Percentiles rank a stretch among this genome's conserved stretches.
Conservation (phyloP, 495 filamentous ascomycete genomes). For the Neurospora hispaniola region DNA sequence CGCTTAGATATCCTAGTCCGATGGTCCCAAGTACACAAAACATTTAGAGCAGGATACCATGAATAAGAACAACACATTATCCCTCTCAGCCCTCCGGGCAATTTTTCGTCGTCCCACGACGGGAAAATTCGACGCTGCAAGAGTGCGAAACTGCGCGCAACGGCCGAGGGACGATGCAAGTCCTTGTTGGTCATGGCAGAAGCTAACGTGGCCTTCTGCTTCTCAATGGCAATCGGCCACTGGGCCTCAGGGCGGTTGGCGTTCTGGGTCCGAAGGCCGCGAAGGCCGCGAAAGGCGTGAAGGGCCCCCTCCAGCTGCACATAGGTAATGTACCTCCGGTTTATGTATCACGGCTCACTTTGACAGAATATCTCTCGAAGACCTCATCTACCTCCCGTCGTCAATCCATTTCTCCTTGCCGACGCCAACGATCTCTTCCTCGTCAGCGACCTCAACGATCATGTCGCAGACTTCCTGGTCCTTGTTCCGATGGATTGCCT, state of each 20-base stretch:
- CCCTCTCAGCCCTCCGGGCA: background rate
- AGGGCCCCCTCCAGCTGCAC: conserved; percentile 54
- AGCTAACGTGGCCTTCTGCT: conserved; percentile 27
- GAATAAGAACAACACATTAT: background rate
- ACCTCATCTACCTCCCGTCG: conserved; percentile 35
- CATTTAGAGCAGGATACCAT: background rate
- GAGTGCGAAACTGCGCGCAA: background rate
- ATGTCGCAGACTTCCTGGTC: conserved; percentile 54
- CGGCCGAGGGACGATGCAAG: conserved; percentile 37
- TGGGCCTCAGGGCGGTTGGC: conserved; percentile 32
- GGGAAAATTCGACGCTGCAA: background rate
- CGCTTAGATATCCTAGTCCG: too few species aligned
- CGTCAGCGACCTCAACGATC: conserved; percentile 50
- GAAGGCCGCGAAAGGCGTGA: background rate
- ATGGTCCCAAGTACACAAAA: background rate
- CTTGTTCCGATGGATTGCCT: background rate
- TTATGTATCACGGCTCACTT: conserved; percentile 40
- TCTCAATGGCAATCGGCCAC: conserved; percentile 68
- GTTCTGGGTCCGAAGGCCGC: conserved; percentile 46
- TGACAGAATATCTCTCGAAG: conserved; percentile 50
- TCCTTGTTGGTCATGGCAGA: conserved; percentile 61
- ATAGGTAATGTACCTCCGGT: conserved; percentile 33
- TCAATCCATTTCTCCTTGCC: conserved; percentile 12
- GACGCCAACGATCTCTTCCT: conserved; percentile 62
- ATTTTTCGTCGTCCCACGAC: background rate